Evolutionary conservation across 441 rosid species (phyloP).

Genomic region (Manihot esculenta): DNA sequence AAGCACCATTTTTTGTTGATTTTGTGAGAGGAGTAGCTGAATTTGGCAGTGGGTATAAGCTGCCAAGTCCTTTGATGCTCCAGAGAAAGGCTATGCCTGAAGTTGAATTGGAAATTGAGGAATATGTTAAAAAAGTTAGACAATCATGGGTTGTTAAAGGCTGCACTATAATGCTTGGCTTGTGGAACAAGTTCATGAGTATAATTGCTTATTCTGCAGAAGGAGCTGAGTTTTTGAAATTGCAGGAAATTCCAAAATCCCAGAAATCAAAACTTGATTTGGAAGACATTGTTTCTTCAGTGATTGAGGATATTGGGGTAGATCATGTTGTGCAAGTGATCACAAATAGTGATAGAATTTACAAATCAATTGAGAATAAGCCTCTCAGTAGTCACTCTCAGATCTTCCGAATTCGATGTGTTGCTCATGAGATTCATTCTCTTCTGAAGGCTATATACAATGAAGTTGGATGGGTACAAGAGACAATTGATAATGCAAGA

Average conservation of each 20-base stretch:
- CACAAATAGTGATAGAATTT: neutral
- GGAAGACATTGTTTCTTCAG: neutral
- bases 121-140: neutral
- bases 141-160: conserved; percentile 1
- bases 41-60: conserved; percentile 2
- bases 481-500: neutral
- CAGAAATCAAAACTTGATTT: neutral
- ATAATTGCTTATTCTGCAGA: conserved; percentile 3
- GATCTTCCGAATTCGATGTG: neutral
- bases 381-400: conserved; percentile 1
- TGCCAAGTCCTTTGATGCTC: neutral
- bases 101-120: neutral
- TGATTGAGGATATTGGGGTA: conserved; percentile 7
- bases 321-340: conserved; percentile 3
- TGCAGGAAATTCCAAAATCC: neutral
- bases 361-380: neutral
- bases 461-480: neutral
- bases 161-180: conserved; percentile 7
- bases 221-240: conserved; percentile 9
- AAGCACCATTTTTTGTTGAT: conserved; percentile 6
- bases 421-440: conserved; percentile 7
- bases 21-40: conserved; percentile 3
- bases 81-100: neutral
- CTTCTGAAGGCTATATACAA: neutral
- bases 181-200: neutral